Evolutionary conservation across 371 early-diverging fungal species (phyloP).

Genomic region (Mucor velutinosus): DNA sequence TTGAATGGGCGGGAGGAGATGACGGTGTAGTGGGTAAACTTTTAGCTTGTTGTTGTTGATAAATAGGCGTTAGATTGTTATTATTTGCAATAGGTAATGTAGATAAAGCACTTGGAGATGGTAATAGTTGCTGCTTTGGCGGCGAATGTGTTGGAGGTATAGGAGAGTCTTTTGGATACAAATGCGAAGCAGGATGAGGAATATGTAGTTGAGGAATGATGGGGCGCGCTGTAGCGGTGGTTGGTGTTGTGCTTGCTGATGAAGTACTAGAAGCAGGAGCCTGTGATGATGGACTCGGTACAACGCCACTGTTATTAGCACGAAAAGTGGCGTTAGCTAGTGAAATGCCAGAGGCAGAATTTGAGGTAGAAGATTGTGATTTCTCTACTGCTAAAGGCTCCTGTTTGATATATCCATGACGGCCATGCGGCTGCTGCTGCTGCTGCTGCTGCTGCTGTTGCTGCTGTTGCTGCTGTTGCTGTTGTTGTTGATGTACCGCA

Average conservation of each 20-base stretch:
- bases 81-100: constrained; percentile 21
- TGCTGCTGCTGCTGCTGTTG: background rate
- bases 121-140: constrained; percentile 22
- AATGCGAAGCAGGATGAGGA: constrained; percentile 29
- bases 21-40: constrained; percentile 26
- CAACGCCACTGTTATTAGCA: constrained; percentile 6
- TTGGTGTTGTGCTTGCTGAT: constrained; percentile 12
- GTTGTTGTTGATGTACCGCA: constrained; percentile 26
- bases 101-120: constrained; percentile 33
- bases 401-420: background rate
- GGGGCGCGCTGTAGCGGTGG: constrained; percentile 12
- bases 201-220: constrained; percentile 32
- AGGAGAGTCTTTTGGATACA: constrained; percentile 14
- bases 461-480: background rate
- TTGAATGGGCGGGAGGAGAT: constrained; percentile 15
- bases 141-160: constrained; percentile 9
- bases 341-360: background rate
- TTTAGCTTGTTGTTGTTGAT: constrained; percentile 14
- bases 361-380: background rate
- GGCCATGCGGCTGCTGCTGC: background rate
- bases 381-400: background rate
- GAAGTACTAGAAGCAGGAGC: constrained; percentile 1
- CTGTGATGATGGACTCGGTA: background rate
- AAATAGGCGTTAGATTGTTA: constrained; percentile 22
- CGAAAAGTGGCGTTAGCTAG: constrained; percentile 18